Conservation (phyloP, 2,329 filamentous ascomycete species). For the Talaromyces sp. region DNA sequence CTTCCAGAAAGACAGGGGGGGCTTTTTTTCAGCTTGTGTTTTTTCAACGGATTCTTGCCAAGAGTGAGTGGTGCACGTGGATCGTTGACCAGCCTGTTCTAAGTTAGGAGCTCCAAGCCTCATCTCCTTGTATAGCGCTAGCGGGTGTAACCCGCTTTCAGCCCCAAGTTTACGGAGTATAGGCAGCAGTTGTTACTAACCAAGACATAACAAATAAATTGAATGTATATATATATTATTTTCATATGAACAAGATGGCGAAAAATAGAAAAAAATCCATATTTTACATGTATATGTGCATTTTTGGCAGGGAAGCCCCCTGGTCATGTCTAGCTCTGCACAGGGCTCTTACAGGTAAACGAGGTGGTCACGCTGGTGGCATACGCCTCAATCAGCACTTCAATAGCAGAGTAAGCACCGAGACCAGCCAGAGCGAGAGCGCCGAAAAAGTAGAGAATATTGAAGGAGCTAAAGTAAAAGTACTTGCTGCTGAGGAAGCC, state of each 20-base stretch:
- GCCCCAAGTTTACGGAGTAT: no score
- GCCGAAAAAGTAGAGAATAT: slow-evolving; percentile 20
- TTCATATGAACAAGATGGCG: neutral
- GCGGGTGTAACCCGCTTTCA: no score
- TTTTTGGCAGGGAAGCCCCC: neutral
- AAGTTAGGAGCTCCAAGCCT: no score
- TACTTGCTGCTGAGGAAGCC: slow-evolving; percentile 15
- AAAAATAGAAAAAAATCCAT: neutral
- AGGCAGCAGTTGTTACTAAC: neutral
- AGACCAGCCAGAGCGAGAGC: slow-evolving; percentile 21
- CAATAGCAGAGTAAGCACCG: slow-evolving; percentile 21
- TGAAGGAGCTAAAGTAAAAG: slow-evolving; percentile 20
- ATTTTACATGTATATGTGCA: neutral
- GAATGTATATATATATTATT: neutral
- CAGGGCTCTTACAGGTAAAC: slow-evolving; percentile 24
- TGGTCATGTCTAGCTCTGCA: slow-evolving; percentile 12
- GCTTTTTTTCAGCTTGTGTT: no score
- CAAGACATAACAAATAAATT: neutral
- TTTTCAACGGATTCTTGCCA: no score
- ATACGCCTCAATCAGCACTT: slow-evolving; percentile 24
- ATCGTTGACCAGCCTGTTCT: no score
- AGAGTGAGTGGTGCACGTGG: no score
- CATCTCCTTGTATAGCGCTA: no score
- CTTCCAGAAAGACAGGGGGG: no score
- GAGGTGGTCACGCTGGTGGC: slow-evolving; percentile 19